phyloP scores from a whole-genome alignment of 2,329 filamentous ascomycete species.

The Trichoderma guizhouense region DNA sequence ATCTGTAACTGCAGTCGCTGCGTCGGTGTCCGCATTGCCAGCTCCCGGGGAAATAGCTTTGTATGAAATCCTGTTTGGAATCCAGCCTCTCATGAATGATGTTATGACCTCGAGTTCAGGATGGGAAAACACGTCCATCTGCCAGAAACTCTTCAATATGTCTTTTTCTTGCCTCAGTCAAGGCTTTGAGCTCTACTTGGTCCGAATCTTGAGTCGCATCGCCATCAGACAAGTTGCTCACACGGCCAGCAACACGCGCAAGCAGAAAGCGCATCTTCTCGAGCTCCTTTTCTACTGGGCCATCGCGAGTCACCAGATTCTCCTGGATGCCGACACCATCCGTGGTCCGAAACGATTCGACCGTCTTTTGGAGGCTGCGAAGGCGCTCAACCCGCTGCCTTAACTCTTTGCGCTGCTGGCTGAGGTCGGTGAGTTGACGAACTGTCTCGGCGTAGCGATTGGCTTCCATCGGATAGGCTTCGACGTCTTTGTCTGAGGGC shows the following conservation, averaged over 20 bases:
- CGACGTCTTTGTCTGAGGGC: slow-evolving; percentile 39
- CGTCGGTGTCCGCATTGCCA: not conserved
- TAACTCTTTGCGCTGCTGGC: slow-evolving; percentile 34
- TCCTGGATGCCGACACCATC: slow-evolving; percentile 51
- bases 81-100: not conserved
- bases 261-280: slow-evolving; percentile 64
- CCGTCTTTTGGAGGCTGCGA: slow-evolving; percentile 46
- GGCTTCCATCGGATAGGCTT: slow-evolving; percentile 44
- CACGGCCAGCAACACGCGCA: slow-evolving; percentile 54
- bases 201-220: slow-evolving; percentile 19
- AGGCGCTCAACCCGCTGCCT: slow-evolving; percentile 44
- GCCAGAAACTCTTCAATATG: slow-evolving; percentile 43
- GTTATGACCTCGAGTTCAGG: slow-evolving; percentile 7
- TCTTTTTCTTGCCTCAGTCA: slow-evolving; percentile 39
- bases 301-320: slow-evolving; percentile 63
- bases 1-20: not conserved
- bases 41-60: not conserved
- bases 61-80: not conserved
- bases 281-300: slow-evolving; percentile 63
- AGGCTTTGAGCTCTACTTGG: slow-evolving; percentile 31
- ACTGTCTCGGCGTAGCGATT: slow-evolving; percentile 51
- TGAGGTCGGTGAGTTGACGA: slow-evolving; percentile 47
- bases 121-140: slow-evolving; percentile 24
- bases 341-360: slow-evolving; percentile 41
- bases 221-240: slow-evolving; percentile 38